These are phyloP conservation scores for Trichosanthes truncata DNA, from an alignment of 306 rosid genomes.

Conservation along the genomic window DNA sequence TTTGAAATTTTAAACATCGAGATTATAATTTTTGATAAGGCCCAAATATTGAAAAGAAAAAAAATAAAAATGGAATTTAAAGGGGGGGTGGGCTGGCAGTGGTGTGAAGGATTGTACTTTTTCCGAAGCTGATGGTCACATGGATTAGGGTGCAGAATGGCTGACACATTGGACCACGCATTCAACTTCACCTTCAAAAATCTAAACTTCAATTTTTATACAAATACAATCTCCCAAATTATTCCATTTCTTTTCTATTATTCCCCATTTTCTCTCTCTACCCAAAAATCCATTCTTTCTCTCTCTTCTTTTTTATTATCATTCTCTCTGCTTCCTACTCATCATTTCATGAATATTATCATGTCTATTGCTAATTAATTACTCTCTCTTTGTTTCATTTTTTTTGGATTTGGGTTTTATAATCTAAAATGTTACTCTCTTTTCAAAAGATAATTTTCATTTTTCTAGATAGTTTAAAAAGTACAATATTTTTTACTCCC, in stretches of 20 bases:
- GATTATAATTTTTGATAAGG: neutral
- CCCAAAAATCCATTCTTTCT: neutral
- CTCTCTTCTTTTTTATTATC: neutral
- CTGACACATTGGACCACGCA: slow-evolving; percentile 57
- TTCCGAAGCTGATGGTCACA: slow-evolving; percentile 38
- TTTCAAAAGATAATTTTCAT: no score
- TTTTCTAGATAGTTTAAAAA: no score
- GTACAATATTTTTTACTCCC: no score
- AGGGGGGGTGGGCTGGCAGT: neutral
- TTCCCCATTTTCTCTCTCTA: neutral
- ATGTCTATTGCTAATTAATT: no score
- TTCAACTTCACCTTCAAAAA: slow-evolving; percentile 11
- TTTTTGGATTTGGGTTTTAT: no score
- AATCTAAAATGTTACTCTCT: no score
- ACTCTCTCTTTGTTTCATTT: no score
- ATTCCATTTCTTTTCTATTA: neutral
- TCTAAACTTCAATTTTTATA: no score
- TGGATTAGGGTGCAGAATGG: slow-evolving; percentile 35
- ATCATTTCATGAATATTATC: neutral
- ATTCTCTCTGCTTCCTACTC: slow-evolving; percentile 5
- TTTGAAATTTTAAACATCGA: no score
- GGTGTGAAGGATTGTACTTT: neutral
- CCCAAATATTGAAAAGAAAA: neutral
- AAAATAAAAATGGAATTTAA: neutral
- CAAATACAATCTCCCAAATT: no score